Evolutionary conservation across 2,329 filamentous ascomycete genomes (phyloP), one percentile per base, ranked within the genome.

Genomic region (Penicillium paneum): DNA sequence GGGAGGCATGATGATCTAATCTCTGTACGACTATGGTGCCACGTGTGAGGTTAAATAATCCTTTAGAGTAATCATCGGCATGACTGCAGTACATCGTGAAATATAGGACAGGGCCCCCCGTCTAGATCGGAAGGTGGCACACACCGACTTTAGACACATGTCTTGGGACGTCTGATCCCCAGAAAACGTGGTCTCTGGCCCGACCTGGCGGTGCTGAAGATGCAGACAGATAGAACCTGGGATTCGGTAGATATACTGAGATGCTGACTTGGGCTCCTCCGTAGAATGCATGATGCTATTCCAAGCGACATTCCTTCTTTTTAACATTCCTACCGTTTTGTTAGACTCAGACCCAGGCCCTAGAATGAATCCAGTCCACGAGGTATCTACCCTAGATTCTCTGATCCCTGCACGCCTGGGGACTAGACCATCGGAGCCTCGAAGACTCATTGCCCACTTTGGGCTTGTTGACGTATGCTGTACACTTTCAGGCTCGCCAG

Each of bases 131-230:
- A 42, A 48, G 44, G 52, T 45, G 8, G 43, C 4, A 56, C 50
- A 58, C 58, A 60, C 58, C 58, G 58, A 60, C 58, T 44, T 58
- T 57, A 54, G 44, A 56, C 55, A 35, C 35, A 39, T 17, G 29
- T 19, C 34, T 47, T 36, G 11, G 11, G 19, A 41, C 46, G 46
- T 49, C 46, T 31, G 35, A 49, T 41, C 51, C 51, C 56, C 44
- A 49, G 51, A 61, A 57, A 60, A 61, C 58, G 58, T 61, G 58
- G 56, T 46, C 29, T n/a, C 38, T 13, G 52, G 46, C 46, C 38
- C 34, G n/a, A 56, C 49, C 38, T 49, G 32, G 49, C 49, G 42
- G 54, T 59, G 41, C 47, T n/a, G n/a, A n/a, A n/a, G n/a, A n/a
- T n/a, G n/a, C n/a, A n/a, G n/a, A n/a, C n/a, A n/a, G n/a, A n/a